Conservation (phyloP, 225 moss, liverwort and hornwort species). For the Polytrichum commune region DNA sequence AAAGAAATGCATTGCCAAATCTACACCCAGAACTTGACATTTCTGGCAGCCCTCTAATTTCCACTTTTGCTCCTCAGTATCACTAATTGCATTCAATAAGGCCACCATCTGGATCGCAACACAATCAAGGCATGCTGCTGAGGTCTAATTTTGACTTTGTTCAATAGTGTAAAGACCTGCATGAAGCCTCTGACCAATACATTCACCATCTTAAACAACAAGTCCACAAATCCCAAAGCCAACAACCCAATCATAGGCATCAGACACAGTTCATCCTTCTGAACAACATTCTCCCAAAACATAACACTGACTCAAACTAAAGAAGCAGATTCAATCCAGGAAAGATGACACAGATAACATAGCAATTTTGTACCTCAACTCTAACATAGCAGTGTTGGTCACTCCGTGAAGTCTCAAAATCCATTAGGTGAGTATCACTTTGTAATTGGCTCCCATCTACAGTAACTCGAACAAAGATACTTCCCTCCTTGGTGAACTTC, state of each 20-base stretch:
- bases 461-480: conserved; percentile 36
- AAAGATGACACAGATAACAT: not conserved
- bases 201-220: not conserved
- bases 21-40: too few relatives aligned
- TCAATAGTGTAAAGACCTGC: not conserved
- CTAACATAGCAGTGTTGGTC: conserved; percentile 48
- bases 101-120: too few relatives aligned
- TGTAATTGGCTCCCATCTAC: conserved; percentile 35
- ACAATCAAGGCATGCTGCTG: not conserved
- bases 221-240: not conserved
- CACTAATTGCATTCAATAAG: too few relatives aligned
- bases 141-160: not conserved
- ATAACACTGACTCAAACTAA: too few relatives aligned
- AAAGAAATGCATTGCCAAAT: not conserved
- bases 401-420: conserved; percentile 31
- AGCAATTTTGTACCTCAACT: conserved; percentile 43
- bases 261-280: not conserved
- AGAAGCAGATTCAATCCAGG: too few relatives aligned
- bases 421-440: conserved; percentile 34
- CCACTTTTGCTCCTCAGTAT: too few relatives aligned
- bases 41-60: too few relatives aligned
- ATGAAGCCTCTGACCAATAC: not conserved
- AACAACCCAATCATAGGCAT: not conserved
- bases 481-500: conserved; percentile 70
- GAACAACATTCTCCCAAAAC: too few relatives aligned